A percentile compares a stretch with the other conserved stretches of the same genome.
Conservation (phyloP, 805 yeast genomes). For the Starmerella gropengiesseri region DNA sequence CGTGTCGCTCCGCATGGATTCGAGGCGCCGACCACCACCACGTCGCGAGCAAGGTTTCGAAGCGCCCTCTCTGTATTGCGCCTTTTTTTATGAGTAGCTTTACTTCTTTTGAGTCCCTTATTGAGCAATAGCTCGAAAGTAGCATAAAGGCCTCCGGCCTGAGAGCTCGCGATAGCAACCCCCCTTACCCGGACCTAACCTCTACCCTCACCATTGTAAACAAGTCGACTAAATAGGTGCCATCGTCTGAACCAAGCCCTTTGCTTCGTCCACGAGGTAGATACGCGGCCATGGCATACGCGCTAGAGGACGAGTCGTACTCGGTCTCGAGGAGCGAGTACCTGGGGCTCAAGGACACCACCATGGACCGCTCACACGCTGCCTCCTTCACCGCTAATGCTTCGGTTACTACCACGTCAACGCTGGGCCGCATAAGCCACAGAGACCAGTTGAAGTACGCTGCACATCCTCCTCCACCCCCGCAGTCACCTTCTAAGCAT, state of each 20-base stretch:
- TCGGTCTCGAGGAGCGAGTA: neutral
- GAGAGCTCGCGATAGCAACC: too few species aligned
- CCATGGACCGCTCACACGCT: conserved; percentile 5
- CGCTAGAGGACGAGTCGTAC: neutral
- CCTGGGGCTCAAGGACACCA: conserved; percentile 1
- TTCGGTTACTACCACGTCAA: conserved; percentile 4
- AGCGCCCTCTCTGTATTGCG: too few species aligned
- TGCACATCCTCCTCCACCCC: neutral
- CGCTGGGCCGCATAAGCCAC: neutral
- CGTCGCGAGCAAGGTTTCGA: too few species aligned
- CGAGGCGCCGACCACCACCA: too few species aligned
- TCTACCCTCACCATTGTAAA: conserved; percentile 1
- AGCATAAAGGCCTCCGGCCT: too few species aligned
- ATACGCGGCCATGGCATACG: conserved; percentile 1
- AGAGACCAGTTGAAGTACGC: conserved; percentile 5
- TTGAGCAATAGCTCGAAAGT: too few species aligned
- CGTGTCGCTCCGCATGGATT: too few species aligned
- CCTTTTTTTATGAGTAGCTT: too few species aligned
- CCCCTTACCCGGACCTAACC: conserved; percentile 4
- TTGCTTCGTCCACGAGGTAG: too few species aligned
- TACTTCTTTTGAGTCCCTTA: too few species aligned
- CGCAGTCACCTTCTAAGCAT: neutral
- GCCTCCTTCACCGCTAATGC: neutral
- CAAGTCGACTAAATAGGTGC: conserved; percentile 3
- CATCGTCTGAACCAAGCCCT: too few species aligned